These are phyloP conservation scores for Vaccinium corymbosum DNA, from an alignment of 148 eudicot species.

Conservation along the genomic window DNA sequence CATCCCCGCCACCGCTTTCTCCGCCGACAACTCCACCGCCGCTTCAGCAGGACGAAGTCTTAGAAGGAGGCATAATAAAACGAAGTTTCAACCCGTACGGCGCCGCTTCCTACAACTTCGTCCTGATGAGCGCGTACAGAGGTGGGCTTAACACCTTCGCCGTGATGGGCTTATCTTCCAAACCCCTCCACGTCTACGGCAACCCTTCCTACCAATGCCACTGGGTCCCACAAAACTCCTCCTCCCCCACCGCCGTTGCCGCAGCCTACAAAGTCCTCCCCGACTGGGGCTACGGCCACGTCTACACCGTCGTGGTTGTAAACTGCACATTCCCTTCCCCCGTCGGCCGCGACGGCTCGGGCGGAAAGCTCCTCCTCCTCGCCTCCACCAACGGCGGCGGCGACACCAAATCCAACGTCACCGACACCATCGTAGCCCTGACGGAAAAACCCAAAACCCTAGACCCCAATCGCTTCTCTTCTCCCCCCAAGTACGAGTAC, in stretches of 20 bases:
- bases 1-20: background rate
- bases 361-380: conserved; percentile 42
- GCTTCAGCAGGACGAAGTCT: conserved; percentile 13
- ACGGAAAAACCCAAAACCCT: conserved; percentile 29
- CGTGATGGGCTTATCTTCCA: conserved; percentile 52
- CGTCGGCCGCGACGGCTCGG: conserved; percentile 25
- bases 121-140: conserved; percentile 79
- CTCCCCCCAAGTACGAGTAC: conserved; percentile 57
- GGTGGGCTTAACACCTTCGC: conserved; percentile 65
- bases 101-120: conserved; percentile 56
- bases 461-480: conserved; percentile 17
- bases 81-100: conserved; percentile 52
- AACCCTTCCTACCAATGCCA: conserved; percentile 51
- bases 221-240: conserved; percentile 26
- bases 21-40: background rate
- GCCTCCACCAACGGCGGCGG: conserved; percentile 49
- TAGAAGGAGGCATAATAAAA: conserved; percentile 33
- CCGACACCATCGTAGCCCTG: conserved; percentile 43
- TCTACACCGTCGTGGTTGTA: conserved; percentile 66
- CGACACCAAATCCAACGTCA: conserved; percentile 27
- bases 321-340: conserved; percentile 64
- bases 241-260: background rate
- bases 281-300: conserved; percentile 85
- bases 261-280: conserved; percentile 49
- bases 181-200: conserved; percentile 58